Evolutionary conservation across 2,329 filamentous ascomycete genomes (phyloP), one percentile per base, ranked within the genome.

Genomic region (Nemania serpens): DNA sequence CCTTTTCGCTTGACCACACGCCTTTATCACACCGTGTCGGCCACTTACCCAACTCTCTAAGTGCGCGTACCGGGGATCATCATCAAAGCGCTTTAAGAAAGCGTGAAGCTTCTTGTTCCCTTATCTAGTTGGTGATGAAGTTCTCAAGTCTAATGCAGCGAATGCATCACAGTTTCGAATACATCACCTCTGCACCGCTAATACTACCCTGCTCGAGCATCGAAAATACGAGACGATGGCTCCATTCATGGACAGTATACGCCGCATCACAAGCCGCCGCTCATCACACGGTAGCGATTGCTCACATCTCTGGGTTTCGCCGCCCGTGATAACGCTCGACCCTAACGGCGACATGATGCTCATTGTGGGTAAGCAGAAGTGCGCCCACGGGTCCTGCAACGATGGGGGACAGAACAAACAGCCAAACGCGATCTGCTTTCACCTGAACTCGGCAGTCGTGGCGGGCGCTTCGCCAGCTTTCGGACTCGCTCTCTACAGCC

Each of bases 291-390:
- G 36, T 2, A 39, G 41, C n/a, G 15, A 18, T 5, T 65, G 63
- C 20, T 22, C 46, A 11, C 63, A 65, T 41, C 15, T 29, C 17
- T 55, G 45, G 17, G 6, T 49, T 12, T 17, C 49, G 22, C 48
- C 54, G 2, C 13, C 13, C 3, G 5, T 53, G 7, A 41, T 49
- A 29, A 36, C 17, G 33, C 12, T 61, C 18, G 55, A 59, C 18
- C 20, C 49, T 2, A 1, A 47, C 4, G 45, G 53, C 33, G 59
- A 64, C 34, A 56, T 64, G 53, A 29, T 61, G n/a, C 56, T 66
- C 12, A 2, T 64, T 5, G 64, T 66, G 4, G 64, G 62, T 18
- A 54, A 33, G 33, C 34, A 52, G 13, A 60, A 29, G 22, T 66
- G 64, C 34, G 42, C 6, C 9, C 5, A 56, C 7, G 12, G 10